Conservation (phyloP, 2,329 filamentous ascomycete genomes). For the Aspergillus oerlinghausenensis region DNA sequence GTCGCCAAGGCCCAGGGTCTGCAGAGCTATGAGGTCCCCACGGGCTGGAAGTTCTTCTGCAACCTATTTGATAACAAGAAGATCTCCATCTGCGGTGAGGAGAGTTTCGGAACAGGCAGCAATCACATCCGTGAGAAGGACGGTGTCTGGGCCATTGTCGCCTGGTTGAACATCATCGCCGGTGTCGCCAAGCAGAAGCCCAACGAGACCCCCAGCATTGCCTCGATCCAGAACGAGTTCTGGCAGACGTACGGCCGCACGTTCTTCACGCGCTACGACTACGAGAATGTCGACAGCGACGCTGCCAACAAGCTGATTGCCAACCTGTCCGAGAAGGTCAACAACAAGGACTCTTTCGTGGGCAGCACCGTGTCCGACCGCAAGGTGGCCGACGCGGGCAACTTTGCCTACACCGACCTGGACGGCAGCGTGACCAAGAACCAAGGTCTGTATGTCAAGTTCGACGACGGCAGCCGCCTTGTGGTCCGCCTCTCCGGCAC, state of each 20-base stretch:
- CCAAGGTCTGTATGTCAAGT: constrained; percentile 92
- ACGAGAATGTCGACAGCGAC: constrained; percentile 88
- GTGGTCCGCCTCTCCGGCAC: constrained; percentile 94
- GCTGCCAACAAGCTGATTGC: constrained; percentile 87
- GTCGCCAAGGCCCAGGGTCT: constrained; percentile 93
- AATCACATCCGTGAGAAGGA: constrained; percentile 99
- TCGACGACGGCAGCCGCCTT: constrained; percentile 90
- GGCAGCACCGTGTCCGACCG: constrained; percentile 77
- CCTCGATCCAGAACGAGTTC: constrained; percentile 94
- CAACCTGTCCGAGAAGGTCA: constrained; percentile 73
- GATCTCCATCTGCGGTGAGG: constrained; percentile 97
- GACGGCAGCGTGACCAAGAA: constrained; percentile 93
- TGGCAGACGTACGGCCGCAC: constrained; percentile 94
- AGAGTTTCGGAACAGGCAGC: constrained; percentile 95
- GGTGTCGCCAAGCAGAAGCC: constrained; percentile 80
- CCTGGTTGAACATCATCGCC: constrained; percentile 98
- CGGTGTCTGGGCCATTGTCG: constrained; percentile 92
- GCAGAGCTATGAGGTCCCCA: constrained; percentile 92
- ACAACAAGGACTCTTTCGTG: constrained; percentile 67
- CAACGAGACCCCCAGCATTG: constrained; percentile 80
- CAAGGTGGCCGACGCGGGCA: constrained; percentile 82
- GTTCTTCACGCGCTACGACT: constrained; percentile 99
- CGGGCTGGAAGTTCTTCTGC: constrained; percentile 99
- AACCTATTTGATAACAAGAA: constrained; percentile 91
- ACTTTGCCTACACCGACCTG: constrained; percentile 98